phyloP scores from a whole-genome alignment of 805 yeast species.

The Novakomyces olei region DNA sequence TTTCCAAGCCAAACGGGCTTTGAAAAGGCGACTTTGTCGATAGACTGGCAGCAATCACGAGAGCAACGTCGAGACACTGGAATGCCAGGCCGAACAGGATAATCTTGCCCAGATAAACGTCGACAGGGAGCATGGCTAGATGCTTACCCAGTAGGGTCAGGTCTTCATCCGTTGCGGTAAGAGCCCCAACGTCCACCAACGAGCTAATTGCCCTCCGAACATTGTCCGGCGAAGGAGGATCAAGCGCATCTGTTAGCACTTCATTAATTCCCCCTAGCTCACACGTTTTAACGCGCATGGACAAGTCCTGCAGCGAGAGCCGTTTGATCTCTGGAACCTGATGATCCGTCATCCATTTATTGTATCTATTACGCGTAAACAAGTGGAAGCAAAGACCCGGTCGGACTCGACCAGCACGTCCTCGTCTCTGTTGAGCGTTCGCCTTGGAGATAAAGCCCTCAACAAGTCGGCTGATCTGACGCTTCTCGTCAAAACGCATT shows the following conservation, averaged over 20 bases:
- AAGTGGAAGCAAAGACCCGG: conserved; percentile 76
- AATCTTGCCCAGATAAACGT: conserved; percentile 82
- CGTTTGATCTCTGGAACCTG: conserved; percentile 88
- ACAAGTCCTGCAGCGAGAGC: conserved; percentile 72
- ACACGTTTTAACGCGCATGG: conserved; percentile 55
- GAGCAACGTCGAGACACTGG: conserved; percentile 30
- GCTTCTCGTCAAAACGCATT: conserved; percentile 17
- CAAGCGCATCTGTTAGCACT: conserved; percentile 91
- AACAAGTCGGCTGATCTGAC: conserved; percentile 69
- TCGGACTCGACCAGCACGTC: conserved; percentile 98
- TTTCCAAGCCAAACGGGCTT: conserved; percentile 65
- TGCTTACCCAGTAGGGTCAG: conserved; percentile 62
- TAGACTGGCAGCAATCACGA: conserved; percentile 79
- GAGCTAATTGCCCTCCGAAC: conserved; percentile 55
- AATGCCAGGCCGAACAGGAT: conserved; percentile 42
- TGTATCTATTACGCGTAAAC: conserved; percentile 51
- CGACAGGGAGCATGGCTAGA: conserved; percentile 74
- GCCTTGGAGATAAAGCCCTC: conserved; percentile 88
- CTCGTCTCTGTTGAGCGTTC: conserved; percentile 83
- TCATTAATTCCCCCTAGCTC: conserved; percentile 64
- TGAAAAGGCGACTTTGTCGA: conserved; percentile 74
- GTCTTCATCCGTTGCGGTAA: conserved; percentile 42
- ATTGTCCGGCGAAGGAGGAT: conserved; percentile 65
- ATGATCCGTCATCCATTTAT: conserved; percentile 40
- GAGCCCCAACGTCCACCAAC: conserved; percentile 55